Evolutionary conservation across 2,329 filamentous ascomycete genomes (phyloP), one percentile per base, ranked within the genome.

Genomic region (Septoria petroselini): DNA sequence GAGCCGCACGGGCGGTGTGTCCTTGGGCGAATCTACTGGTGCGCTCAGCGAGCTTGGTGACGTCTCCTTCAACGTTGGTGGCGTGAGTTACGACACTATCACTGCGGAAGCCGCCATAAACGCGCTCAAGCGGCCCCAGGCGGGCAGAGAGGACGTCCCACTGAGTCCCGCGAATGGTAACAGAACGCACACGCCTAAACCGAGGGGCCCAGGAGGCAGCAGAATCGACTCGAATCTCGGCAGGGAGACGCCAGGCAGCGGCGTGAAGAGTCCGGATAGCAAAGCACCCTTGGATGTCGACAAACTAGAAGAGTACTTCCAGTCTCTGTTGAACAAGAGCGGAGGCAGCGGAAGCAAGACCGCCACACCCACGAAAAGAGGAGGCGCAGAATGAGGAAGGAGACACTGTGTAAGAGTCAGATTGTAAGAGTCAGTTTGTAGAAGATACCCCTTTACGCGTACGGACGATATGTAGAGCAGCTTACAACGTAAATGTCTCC

Each of bases 51-150:
- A 62, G 15, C 54, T 67, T 3, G 65, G 65, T 18, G 65, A 65
- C 29, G 65, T 67, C 15, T 61, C 58, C 25, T 96, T 97, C 73
- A 98, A 98, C 68, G 93, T 98, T 79, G 93, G 93, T 34, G 93
- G 93, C 45, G 96, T 98, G 56, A 90, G 95, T 66, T 69, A 69
- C 48, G 65, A 67, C 37, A 62, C 63, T 2, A 56, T 61, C 6
- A 53, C 58, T 4, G 64, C 64, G 3, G 63, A 65, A 46, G 61
- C 61, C 34, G 65, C 62, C 7, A 66, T 67, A 38, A 64, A 66
- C 47, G 54, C 62, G n/a, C 50, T 67, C 7, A 65, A 64, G 49
- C 53, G 64, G 6, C 57, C 59, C 12, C 43, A 40, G 44, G 43
- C 30, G 39, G 43, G 18, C 12, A 39, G 40, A 12, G 37, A 52